A percentile compares a stretch with the other conserved stretches of the same genome.
Conservation (phyloP, 352 stramenopile genomes). For the Globisporangium radiosum region DNA sequence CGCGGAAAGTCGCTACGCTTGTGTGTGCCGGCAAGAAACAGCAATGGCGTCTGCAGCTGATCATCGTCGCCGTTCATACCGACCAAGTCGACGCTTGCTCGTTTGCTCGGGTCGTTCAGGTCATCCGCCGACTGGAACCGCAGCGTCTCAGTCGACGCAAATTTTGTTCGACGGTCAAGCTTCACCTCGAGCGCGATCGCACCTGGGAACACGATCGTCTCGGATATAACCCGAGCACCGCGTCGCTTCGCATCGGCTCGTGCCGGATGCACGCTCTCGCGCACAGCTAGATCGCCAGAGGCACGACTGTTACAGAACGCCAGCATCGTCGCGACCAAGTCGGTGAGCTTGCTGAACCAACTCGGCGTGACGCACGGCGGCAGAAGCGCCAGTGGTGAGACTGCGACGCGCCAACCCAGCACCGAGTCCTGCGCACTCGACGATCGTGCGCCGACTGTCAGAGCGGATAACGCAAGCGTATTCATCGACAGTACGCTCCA, state of each 20-base stretch:
- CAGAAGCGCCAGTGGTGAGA: conserved; percentile 32
- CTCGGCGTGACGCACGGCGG: conserved; percentile 24
- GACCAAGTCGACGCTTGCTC: conserved; percentile 13
- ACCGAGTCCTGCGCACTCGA: conserved; percentile 1
- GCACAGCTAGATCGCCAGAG: conserved; percentile 22
- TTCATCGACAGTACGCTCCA: neutral
- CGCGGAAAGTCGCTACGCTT: conserved; percentile 24
- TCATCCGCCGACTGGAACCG: conserved; percentile 14
- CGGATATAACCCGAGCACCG: neutral
- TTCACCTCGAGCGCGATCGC: conserved; percentile 62
- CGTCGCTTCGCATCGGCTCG: conserved; percentile 1
- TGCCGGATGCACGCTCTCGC: conserved; percentile 51
- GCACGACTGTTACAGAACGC: conserved; percentile 41
- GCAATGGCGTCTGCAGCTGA: conserved; percentile 16
- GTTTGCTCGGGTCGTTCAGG: neutral
- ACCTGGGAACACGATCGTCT: conserved; percentile 31
- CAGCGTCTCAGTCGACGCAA: conserved; percentile 27
- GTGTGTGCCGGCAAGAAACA: conserved; percentile 34
- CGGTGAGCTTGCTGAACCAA: conserved; percentile 59
- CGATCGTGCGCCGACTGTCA: conserved; percentile 2
- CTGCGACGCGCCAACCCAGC: conserved; percentile 6
- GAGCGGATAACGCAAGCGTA: neutral
- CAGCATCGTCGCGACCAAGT: conserved; percentile 45
- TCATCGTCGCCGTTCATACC: conserved; percentile 30
- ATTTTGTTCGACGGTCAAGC: conserved; percentile 52